Evolutionary conservation across 2,329 filamentous ascomycete genomes (phyloP).

Genomic region (Zalaria sp.): DNA sequence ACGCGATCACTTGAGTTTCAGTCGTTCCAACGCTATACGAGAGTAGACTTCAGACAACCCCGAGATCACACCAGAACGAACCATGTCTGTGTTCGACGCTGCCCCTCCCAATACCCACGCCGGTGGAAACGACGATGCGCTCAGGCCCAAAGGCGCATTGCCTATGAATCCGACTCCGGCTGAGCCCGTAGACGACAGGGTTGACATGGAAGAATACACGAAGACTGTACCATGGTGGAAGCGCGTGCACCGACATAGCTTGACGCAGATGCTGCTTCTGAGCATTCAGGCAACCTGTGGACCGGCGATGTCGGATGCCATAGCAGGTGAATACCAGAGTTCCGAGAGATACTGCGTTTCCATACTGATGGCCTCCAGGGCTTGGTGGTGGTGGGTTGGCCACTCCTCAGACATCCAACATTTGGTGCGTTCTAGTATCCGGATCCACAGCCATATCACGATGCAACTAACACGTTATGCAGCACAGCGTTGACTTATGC

Average conservation of each 20-base stretch:
- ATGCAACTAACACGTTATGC: no score
- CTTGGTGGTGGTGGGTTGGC: slow-evolving; percentile 5
- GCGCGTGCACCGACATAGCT: slow-evolving; percentile 30
- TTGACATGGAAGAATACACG: slow-evolving; percentile 23
- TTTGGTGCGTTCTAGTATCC: neutral
- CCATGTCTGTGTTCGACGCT: slow-evolving; percentile 17
- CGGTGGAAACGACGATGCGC: slow-evolving; percentile 16
- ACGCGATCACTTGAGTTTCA: no score
- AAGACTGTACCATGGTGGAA: slow-evolving; percentile 26
- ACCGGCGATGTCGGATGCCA: slow-evolving; percentile 5
- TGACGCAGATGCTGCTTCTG: slow-evolving; percentile 35
- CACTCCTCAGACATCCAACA: slow-evolving; percentile 2
- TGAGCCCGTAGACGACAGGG: slow-evolving; percentile 12
- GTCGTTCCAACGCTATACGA: no score
- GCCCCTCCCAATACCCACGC: slow-evolving; percentile 19
- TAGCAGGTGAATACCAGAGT: neutral
- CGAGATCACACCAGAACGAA: neutral
- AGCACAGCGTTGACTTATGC: slow-evolving; percentile 1
- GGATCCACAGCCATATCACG: no score
- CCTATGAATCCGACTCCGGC: slow-evolving; percentile 10
- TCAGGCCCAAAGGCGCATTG: slow-evolving; percentile 14
- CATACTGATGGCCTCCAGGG: neutral
- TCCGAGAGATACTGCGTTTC: neutral
- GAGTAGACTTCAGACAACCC: no score
- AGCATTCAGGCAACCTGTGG: slow-evolving; percentile 25